Evolutionary conservation across 768 basidiomycete genomes (phyloP), one percentile per base, ranked within the genome.

Genomic region (Rubroboletus pulcherrimus): DNA sequence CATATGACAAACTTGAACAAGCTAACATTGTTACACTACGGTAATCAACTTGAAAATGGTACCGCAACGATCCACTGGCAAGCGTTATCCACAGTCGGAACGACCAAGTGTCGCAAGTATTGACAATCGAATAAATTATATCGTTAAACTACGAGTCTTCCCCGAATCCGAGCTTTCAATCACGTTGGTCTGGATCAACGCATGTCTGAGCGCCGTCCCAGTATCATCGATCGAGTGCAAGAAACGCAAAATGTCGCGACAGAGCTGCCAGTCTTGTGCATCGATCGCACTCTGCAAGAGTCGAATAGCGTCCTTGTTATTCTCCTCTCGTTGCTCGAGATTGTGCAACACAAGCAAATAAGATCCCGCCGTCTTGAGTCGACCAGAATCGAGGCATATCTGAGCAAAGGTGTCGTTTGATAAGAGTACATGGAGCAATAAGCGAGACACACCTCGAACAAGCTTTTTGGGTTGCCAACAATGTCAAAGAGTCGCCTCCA

Each of bases 301-400:
- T 37, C 91, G 81, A 26, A 93, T 81, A 4, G 89, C 93, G 63
- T 98, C 92, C 35, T 78, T 80, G 65, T 85, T 84, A 37, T 73
- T 75, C 66, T 89, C 87, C 60, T 93, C 89, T 48, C 93, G 76
- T 57, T 93, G 91, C 66, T 98, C 95, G 50, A 98, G 80, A 62
- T 90, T 94, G 67, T 98, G 95, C 49, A 99, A 74, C 3, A 98
- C 93, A 30, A 99, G 79, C 10, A 99, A 80, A 72, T 98, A 98
- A 7, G 92, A 94, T 3, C 21, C 88, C 85, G 96, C 96, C 4
- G 93, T 95, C 66, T 89, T 89, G 60, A 97, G 76, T 6, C 86
- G 82, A 31, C 85, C 81, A 8, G 84, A 79, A 1, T 75, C 68
- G 35, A 96, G 76, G 68, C 94, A 97, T 21, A 79, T 81, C 93